Evolutionary conservation across 1,139 yeast species (phyloP), one percentile per base, ranked within the genome.

Genomic region (Casaregolazyma lundiana): DNA sequence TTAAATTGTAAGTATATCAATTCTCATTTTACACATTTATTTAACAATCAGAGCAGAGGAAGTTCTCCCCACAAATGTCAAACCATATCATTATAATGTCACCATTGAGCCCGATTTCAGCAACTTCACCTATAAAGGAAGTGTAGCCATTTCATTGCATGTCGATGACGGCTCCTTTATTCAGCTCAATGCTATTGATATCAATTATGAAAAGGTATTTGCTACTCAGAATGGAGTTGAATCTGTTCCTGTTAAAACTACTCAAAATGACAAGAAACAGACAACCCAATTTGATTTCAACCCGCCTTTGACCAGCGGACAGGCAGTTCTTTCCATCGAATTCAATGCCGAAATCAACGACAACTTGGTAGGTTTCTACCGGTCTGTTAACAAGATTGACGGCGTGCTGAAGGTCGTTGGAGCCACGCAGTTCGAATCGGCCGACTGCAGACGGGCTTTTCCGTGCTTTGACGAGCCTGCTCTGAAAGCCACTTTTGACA

Each of bases 391-490:
- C 64, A 75, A 78, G 53, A 51, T 58, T 5, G 65, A 71, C 18
- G 88, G 84, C 13, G 71, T 72, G 45, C 76, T 76, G 26, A 77
- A 80, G 56, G 76, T 76, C 57, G 76, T 86, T 75, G 81, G 87
- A 29, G 80, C 94, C 36, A 86, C 96, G 7, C 96, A 88, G 67
- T 84, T 88, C 72, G 96, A 88, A 67, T 83, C 95, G 21, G 83
- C 94, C 15, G 95, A 86, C 63, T 90, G 95, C 54, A 78, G 96
- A 59, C 76, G 90, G 56, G 95, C 96, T 3, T 87, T 88, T 72
- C 96, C 96, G 16, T 86, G 92, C 63, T 80, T 82, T 57, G 96
- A 88, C 65, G 96, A 87, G 64, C 96, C 96, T 9, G 78, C 81
- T 45, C 74, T 81, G 51, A 88, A 88, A 70, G 92, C 96, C n/a